Base-by-base conservation (phyloP, 441 rosid genomes). In the Corymbia citriodora region DNA sequence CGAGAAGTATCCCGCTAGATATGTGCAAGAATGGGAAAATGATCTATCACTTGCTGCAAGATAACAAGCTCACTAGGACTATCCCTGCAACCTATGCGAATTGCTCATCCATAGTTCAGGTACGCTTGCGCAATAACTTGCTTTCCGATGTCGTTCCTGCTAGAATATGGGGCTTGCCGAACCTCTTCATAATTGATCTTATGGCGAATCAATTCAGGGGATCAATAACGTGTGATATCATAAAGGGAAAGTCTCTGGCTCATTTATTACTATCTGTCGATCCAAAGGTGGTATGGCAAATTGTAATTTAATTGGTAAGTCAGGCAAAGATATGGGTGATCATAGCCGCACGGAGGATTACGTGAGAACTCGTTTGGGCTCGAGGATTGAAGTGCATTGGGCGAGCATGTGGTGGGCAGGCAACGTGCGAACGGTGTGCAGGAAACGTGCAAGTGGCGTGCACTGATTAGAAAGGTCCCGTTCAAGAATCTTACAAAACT, bases 131-230 rank as follows among this genome's bases (percentile, higher is more conserved):
- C 91, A 94, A 93, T 89, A 96, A 96, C 90, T 94, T 90, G 53
- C 93, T 96, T 25, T 95, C 96, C 2, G 95, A 95, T 59, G 52
- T 85, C 27, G 87, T 96, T 85, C 95, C 96, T 70, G 91, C 91
- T 36, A 93, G 95, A 49, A 92, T 96, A 40, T 96, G 97, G 97
- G 90, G 95, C 86, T 93, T 96, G 93, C 95, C 97, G 33, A 94
- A 92, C 89, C 94, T 95, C 19, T 86, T 82, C 87, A 55, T 96
- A 19, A 91, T 96, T 88, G 98, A 95, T 90, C 93, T 96, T 27
- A 90, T 90, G 18, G 92, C 88, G 81, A 96, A 95, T 92, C 92
- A 74, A 61, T 92, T 95, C 61, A 93, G 92, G 90, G 96, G 96
- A 74, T 90, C 89, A 14, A 74, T 96, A 27, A 89, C 93, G 33